phyloP scores from a whole-genome alignment of 2,329 filamentous ascomycete genomes.

The Diaporthe capsici region DNA sequence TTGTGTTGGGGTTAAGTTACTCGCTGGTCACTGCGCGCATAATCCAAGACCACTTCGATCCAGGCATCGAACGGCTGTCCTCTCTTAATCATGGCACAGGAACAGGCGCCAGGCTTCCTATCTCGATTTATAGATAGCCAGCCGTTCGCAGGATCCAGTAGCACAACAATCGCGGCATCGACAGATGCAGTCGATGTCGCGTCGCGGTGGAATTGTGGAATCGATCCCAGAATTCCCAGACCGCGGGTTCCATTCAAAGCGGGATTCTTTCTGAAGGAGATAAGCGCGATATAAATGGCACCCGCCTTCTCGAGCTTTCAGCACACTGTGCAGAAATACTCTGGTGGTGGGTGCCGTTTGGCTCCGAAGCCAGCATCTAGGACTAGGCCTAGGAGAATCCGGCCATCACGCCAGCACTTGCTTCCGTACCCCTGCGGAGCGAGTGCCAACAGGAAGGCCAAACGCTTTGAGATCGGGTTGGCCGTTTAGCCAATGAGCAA shows the following conservation, averaged over 20 bases:
- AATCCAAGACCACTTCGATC: constrained; percentile 14
- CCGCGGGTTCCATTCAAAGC: constrained; percentile 46
- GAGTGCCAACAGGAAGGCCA: constrained; percentile 43
- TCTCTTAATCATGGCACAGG: constrained; percentile 29
- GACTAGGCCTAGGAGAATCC: constrained; percentile 67
- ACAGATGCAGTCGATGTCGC: constrained; percentile 43
- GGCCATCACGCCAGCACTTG: constrained; percentile 45
- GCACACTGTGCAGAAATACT: constrained; percentile 42
- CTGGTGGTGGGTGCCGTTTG: constrained; percentile 62
- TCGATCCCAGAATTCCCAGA: constrained; percentile 14
- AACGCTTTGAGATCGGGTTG: constrained; percentile 43
- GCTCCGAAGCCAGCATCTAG: constrained; percentile 71
- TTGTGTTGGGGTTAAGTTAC: background rate
- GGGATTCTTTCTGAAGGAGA: constrained; percentile 69
- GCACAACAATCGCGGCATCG: constrained; percentile 42
- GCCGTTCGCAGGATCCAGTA: constrained; percentile 1
- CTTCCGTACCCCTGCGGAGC: constrained; percentile 46
- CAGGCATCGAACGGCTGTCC: constrained; percentile 19
- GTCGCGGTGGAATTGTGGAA: constrained; percentile 32
- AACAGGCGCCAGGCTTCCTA: background rate
- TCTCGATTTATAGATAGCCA: background rate
- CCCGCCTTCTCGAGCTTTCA: constrained; percentile 48
- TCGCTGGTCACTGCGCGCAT: background rate
- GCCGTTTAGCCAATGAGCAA: constrained; percentile 50
- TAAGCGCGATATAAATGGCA: constrained; percentile 69